Evolutionary conservation across 768 basidiomycete species (phyloP).

Genomic region (Boletales sp.): DNA sequence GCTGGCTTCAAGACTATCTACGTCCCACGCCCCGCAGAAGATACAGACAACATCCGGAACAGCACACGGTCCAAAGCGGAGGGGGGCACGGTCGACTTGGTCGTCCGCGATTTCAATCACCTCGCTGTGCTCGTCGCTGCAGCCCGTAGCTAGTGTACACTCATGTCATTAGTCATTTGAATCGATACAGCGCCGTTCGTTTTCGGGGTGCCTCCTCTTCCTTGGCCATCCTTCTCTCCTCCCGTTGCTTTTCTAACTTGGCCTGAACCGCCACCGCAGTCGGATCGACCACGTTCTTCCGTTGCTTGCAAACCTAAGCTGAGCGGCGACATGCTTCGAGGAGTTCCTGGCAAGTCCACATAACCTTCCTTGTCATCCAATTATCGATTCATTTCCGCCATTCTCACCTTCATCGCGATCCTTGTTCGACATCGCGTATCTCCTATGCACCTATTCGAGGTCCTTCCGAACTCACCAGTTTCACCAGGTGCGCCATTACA

Average conservation of each 20-base stretch:
- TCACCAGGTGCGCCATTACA: no score
- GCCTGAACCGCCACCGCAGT: conserved; percentile 67
- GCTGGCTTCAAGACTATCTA: conserved; percentile 60
- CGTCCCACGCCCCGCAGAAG: conserved; percentile 49
- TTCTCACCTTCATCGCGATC: no score
- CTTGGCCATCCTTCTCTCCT: conserved; percentile 38
- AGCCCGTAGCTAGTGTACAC: conserved; percentile 7
- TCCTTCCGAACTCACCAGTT: no score
- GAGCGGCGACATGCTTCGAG: no score
- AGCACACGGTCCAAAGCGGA: conserved; percentile 43
- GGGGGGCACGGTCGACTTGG: conserved; percentile 57
- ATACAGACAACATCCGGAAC: conserved; percentile 22
- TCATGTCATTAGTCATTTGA: conserved; percentile 23
- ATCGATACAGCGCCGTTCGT: conserved; percentile 35
- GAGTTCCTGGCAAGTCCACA: no score
- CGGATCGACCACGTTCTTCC: conserved; percentile 93
- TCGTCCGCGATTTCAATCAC: conserved; percentile 50
- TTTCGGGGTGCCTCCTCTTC: conserved; percentile 28
- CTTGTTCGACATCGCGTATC: no score
- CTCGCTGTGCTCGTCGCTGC: conserved; percentile 32
- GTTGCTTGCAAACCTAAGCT: no score
- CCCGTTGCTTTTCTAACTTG: conserved; percentile 58
- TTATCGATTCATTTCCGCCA: no score
- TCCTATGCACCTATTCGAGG: no score
- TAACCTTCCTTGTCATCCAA: no score